phyloP scores from a whole-genome alignment of 768 basidiomycete species.

The Mycena latifolia region DNA sequence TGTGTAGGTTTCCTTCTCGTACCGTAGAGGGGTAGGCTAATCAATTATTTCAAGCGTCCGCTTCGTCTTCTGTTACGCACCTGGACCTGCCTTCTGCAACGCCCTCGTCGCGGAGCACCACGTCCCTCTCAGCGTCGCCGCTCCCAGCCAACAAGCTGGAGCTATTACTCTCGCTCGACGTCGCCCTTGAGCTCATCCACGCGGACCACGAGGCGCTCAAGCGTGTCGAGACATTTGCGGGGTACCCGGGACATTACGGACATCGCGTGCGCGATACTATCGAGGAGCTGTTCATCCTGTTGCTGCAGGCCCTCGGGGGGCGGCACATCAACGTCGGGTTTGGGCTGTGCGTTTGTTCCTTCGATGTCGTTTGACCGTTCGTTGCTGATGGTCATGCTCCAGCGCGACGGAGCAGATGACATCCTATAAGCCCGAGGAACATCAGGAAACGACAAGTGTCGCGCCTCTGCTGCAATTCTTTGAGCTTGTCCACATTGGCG shows the following conservation, averaged over 20 bases:
- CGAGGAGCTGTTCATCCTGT: slow-evolving; percentile 91
- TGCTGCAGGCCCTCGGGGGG: slow-evolving; percentile 82
- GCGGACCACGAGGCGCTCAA: slow-evolving; percentile 93
- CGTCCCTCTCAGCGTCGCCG: slow-evolving; percentile 34
- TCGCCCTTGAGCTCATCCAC: slow-evolving; percentile 92
- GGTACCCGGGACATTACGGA: slow-evolving; percentile 91
- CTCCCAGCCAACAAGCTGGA: slow-evolving; percentile 67
- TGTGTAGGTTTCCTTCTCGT: slow-evolving; percentile 21
- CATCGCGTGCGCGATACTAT: slow-evolving; percentile 91
- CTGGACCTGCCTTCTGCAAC: slow-evolving; percentile 34
- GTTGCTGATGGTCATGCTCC: slow-evolving; percentile 10
- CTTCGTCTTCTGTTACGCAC: slow-evolving; percentile 40
- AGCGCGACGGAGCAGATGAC: slow-evolving; percentile 94
- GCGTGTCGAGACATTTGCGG: slow-evolving; percentile 89
- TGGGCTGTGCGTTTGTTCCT: slow-evolving; percentile 61
- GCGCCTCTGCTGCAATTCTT: slow-evolving; percentile 97
- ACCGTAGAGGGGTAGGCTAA: neutral
- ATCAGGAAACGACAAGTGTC: slow-evolving; percentile 83
- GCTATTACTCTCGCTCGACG: slow-evolving; percentile 90
- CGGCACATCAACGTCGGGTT: slow-evolving; percentile 89
- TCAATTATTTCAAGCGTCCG: slow-evolving; percentile 19
- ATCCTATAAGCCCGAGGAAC: slow-evolving; percentile 90
- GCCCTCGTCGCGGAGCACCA: slow-evolving; percentile 25
- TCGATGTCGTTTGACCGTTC: slow-evolving; percentile 34
- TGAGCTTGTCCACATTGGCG: slow-evolving; percentile 96